A percentile compares a stretch with the other conserved stretches of the same genome.
phyloP scores from a whole-genome alignment of 495 filamentous ascomycete genomes.

The Aspergillus biplanus region DNA sequence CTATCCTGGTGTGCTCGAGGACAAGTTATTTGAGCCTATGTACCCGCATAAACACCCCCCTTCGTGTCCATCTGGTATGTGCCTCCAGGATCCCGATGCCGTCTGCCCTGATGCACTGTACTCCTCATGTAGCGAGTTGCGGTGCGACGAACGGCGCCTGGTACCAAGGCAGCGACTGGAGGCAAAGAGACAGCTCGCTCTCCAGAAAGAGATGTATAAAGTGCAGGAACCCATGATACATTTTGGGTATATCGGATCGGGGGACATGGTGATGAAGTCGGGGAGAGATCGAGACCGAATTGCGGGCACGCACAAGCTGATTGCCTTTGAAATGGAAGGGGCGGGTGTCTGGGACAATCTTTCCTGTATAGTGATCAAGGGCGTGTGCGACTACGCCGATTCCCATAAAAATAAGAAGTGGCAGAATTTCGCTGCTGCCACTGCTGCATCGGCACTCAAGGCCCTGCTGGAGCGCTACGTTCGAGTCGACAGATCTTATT shows the following conservation, averaged over 20 bases:
- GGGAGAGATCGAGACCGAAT: slow-evolving; percentile 21
- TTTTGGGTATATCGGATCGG: slow-evolving; percentile 26
- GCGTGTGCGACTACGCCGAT: slow-evolving; percentile 42
- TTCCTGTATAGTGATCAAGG: slow-evolving; percentile 36
- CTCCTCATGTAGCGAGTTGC: not conserved
- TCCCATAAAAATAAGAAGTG: slow-evolving; percentile 41
- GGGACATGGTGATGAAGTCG: slow-evolving; percentile 25
- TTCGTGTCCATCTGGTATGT: not conserved
- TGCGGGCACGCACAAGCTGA: slow-evolving; percentile 24
- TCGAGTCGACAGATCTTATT: not conserved
- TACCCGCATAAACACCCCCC: not conserved
- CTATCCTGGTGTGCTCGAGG: not conserved
- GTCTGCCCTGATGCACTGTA: not conserved
- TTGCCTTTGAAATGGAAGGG: slow-evolving; percentile 53
- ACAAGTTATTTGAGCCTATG: not conserved
- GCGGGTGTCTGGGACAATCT: slow-evolving; percentile 40
- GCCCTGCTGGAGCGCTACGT: not conserved
- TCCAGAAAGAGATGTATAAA: not conserved
- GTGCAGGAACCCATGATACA: slow-evolving; percentile 15
- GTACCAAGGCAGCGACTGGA: not conserved
- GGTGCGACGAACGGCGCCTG: not conserved
- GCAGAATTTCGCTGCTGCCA: slow-evolving; percentile 30
- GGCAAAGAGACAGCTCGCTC: not conserved
- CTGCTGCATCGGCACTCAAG: slow-evolving; percentile 25
- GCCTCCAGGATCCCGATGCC: not conserved